phyloP scores from a whole-genome alignment of 345 rosid species.

The Gossypium anomalum region DNA sequence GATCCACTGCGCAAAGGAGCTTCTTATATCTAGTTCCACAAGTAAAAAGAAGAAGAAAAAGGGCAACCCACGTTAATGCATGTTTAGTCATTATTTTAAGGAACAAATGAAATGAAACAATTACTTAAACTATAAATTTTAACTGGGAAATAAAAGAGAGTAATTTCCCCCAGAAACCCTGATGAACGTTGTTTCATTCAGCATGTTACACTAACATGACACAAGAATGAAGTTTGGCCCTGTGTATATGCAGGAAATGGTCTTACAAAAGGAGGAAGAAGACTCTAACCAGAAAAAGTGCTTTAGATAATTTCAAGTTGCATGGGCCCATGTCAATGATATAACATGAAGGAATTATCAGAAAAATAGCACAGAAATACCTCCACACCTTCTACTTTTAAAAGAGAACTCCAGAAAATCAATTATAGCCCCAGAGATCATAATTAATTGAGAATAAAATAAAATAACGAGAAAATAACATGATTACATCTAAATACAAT shows the following conservation, averaged over 20 bases:
- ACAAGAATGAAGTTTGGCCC: constrained; percentile 59
- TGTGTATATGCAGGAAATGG: constrained; percentile 56
- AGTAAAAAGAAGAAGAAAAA: constrained; percentile 27
- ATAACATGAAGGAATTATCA: constrained; percentile 24
- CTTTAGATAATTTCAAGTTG: constrained; percentile 20
- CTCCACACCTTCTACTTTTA: constrained; percentile 42
- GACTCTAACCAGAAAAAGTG: constrained; percentile 22
- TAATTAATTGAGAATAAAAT: constrained; percentile 20
- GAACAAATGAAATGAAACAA: constrained; percentile 23
- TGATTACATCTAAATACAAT: constrained; percentile 47
- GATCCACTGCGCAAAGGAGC: constrained; percentile 90
- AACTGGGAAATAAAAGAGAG: constrained; percentile 23
- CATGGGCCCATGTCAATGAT: constrained; percentile 14
- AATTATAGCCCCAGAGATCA: constrained; percentile 26
- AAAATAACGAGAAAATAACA: constrained; percentile 28
- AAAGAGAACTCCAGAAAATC: constrained; percentile 36
- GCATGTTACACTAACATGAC: constrained; percentile 47
- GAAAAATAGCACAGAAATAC: constrained; percentile 38
- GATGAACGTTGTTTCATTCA: constrained; percentile 63
- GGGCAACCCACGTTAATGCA: constrained; percentile 31
- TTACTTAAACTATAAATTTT: constrained; percentile 12
- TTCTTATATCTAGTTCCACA: constrained; percentile 81
- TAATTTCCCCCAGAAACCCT: constrained; percentile 37
- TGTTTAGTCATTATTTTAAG: constrained; percentile 11
- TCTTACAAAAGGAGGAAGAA: constrained; percentile 29